Conservation (phyloP, 768 basidiomycete genomes). For the Auricularia sp. region DNA sequence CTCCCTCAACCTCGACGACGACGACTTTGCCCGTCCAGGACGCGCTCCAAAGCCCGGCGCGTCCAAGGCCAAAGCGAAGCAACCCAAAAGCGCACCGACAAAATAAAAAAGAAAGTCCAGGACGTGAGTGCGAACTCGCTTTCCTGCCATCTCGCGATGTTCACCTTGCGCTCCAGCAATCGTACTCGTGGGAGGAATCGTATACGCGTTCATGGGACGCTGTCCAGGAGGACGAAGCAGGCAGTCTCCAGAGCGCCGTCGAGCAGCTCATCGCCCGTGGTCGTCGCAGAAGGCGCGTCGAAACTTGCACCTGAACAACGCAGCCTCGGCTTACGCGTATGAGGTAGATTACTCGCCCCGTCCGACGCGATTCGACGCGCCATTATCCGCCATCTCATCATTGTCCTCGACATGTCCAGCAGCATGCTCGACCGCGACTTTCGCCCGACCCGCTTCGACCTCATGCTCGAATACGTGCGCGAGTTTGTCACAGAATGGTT, state of each 20-base stretch:
- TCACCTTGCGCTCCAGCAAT: slow-evolving; percentile 38
- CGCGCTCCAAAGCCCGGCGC: slow-evolving; percentile 32
- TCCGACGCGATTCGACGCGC: slow-evolving; percentile 82
- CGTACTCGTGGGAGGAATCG: slow-evolving; percentile 93
- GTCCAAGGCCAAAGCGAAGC: slow-evolving; percentile 50
- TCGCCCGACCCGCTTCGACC: slow-evolving; percentile 87
- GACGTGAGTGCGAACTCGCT: slow-evolving; percentile 26
- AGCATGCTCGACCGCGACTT: slow-evolving; percentile 96
- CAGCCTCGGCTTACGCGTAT: slow-evolving; percentile 7
- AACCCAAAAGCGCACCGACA: slow-evolving; percentile 41
- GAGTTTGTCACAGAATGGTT: slow-evolving; percentile 97
- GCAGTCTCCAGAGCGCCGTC: slow-evolving; percentile 83
- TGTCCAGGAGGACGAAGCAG: slow-evolving; percentile 90
- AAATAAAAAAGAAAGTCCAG: slow-evolving; percentile 46
- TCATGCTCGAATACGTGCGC: slow-evolving; percentile 81
- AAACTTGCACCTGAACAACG: neutral
- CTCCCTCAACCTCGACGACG: slow-evolving; percentile 46
- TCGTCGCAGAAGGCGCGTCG: slow-evolving; percentile 63
- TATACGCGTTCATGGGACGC: slow-evolving; percentile 95
- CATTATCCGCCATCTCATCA: slow-evolving; percentile 90
- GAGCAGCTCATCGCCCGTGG: slow-evolving; percentile 82
- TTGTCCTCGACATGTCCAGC: slow-evolving; percentile 83
- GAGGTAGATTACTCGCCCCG: slow-evolving; percentile 61
- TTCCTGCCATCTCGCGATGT: slow-evolving; percentile 7
- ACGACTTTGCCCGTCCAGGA: slow-evolving; percentile 14